phyloP scores from a whole-genome alignment of 2,329 filamentous ascomycete species.

The Fusarium sacchari region DNA sequence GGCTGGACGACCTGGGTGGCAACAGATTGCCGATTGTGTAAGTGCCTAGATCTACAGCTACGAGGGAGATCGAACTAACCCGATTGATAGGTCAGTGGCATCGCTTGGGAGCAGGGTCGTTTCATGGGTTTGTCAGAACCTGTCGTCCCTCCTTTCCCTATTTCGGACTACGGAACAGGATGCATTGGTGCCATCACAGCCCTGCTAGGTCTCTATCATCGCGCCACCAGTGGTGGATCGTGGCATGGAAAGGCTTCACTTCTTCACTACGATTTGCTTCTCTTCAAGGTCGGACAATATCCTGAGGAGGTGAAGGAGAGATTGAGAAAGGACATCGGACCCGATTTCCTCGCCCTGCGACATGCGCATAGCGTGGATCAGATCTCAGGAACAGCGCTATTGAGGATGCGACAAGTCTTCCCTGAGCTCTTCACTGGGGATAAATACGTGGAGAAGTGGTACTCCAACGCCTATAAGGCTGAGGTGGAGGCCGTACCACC shows the following conservation, averaged over 20 bases:
- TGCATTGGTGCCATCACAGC: conserved; percentile 77
- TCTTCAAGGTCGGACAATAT: conserved; percentile 70
- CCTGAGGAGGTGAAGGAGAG: conserved; percentile 61
- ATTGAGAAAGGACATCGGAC: conserved; percentile 59
- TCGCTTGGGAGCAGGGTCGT: conserved; percentile 70
- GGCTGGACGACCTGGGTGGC: conserved; percentile 74
- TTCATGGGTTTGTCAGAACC: conserved; percentile 71
- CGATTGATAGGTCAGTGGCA: conserved; percentile 58
- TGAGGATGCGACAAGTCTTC: conserved; percentile 45
- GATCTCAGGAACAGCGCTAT: conserved; percentile 68
- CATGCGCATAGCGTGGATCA: conserved; percentile 73
- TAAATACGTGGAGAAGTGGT: conserved; percentile 34
- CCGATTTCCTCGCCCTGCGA: conserved; percentile 65
- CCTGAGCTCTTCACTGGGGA: conserved; percentile 26
- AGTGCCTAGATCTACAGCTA: not conserved
- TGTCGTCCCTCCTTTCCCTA: conserved; percentile 72
- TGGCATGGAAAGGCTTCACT: conserved; percentile 73
- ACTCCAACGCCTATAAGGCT: conserved; percentile 30
- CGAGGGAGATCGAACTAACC: not conserved
- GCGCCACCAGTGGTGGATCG: conserved; percentile 71
- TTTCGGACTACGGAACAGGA: conserved; percentile 75
- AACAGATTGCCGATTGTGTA: conserved; percentile 75
- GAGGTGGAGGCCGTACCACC: conserved; percentile 56
- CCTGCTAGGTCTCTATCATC: conserved; percentile 69
- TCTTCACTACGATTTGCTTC: conserved; percentile 74